Evolutionary conservation across 1,284 basidiomycete species (phyloP).

Genomic region (Lignosus rhinocerotis): DNA sequence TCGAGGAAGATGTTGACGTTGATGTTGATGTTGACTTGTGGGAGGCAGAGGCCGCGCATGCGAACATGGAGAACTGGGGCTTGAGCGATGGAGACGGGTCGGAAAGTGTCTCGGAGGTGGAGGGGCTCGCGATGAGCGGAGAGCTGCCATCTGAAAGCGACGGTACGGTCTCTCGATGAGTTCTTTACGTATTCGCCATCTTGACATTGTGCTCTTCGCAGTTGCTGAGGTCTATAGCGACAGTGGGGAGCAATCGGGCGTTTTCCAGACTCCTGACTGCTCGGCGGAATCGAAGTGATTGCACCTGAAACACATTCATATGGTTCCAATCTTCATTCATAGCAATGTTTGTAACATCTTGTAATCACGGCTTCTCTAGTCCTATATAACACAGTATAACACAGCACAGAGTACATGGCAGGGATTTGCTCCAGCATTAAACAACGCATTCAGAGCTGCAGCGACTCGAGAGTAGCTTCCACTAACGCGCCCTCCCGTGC

Average conservation of each 20-base stretch:
- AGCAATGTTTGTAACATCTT: conserved; percentile 15
- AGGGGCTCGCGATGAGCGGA: conserved; percentile 17
- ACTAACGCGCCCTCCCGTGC: conserved; percentile 37
- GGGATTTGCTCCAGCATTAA: too few species aligned
- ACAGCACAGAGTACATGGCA: background rate
- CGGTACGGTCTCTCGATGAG: conserved; percentile 2
- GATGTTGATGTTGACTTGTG: conserved; percentile 11
- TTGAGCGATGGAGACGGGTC: conserved; percentile 31
- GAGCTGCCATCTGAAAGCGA: conserved; percentile 17
- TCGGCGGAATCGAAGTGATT: conserved; percentile 12
- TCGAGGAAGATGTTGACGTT: conserved; percentile 11
- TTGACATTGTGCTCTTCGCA: background rate
- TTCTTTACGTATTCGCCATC: background rate
- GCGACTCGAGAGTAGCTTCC: conserved; percentile 35
- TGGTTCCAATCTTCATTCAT: background rate
- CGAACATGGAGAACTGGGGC: conserved; percentile 26
- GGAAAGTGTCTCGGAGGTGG: conserved; percentile 29
- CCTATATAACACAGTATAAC: background rate
- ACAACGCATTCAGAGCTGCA: conserved; percentile 1
- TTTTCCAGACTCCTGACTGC: conserved; percentile 10
- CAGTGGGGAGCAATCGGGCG: conserved; percentile 12
- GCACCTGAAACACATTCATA: background rate
- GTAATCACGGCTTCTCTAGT: conserved; percentile 2
- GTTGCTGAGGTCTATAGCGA: conserved; percentile 20
- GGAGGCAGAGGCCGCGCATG: conserved; percentile 25